Base-by-base conservation (phyloP, 768 basidiomycete genomes). In the Lenzites betulinus region DNA sequence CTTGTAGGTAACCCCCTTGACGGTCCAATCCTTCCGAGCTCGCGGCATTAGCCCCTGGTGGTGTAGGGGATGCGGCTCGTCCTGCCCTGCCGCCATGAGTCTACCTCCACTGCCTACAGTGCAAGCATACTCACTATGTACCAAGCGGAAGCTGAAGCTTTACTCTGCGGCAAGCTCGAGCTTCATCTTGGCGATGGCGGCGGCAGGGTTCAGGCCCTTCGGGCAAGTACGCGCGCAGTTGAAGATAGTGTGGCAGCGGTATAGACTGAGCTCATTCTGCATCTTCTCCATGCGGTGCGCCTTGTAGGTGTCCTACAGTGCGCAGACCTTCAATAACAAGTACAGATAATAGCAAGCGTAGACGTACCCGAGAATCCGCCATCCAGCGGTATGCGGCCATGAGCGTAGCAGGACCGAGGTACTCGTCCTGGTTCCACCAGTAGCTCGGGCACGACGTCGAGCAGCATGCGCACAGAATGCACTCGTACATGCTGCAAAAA, bases 391-490 rank as follows among this genome's bases (percentile, higher is more conserved):
- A 97, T 0, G 94, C 93, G 68, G 94, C 92, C 93, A 98, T 94
- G 68, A 98, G 78, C 0, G 95, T 95, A 1, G 96, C 96, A 7
- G 96, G 96, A 36, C 96, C 95, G 41, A 99, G 89, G 76, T 99
- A 99, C 75, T 94, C 91, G 71, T 98, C 95, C 76, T 95, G 93
- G 78, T 98, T 98, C 96, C 96, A 98, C 96, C 96, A 98, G 77
- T 98, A 97, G 30, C 89, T 91, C 4, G 96, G 96, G 83, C 96
- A 99, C 44, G 91, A 92, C 0, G 96, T 98, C 43, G 95, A 95
- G 79, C 96, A 99, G 78, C 97, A 98, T 2, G 96, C 93, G 70
- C 93, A 95, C 58, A 95, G 86, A 64, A 96, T 98, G 75, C 95
- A 95, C 75, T 98, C 97, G 79, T 98, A 99, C 79, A 98, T 85